Evolutionary conservation across 331 rosid genomes (phyloP).

Genomic region (Erythrophleum ivorense): DNA sequence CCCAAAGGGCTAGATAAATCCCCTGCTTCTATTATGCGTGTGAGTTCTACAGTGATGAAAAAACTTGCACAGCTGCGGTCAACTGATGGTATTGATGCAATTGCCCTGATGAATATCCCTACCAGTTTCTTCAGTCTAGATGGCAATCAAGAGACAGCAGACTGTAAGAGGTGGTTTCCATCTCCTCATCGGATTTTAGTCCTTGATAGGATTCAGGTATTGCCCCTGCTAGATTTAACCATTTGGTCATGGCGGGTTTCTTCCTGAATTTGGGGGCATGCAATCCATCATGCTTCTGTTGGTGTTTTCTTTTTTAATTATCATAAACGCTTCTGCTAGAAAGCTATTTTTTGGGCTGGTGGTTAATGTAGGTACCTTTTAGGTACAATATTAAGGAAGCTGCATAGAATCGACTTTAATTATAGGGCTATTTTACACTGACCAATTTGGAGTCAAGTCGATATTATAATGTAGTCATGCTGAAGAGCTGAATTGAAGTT

Average conservation of each 20-base stretch:
- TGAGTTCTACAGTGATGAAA: slow-evolving; percentile 72
- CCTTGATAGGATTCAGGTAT: slow-evolving; percentile 90
- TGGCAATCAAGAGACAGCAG: slow-evolving; percentile 40
- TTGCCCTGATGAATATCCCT: slow-evolving; percentile 81
- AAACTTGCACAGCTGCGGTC: slow-evolving; percentile 83
- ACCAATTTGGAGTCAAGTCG: slow-evolving; percentile 9
- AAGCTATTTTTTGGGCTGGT: slow-evolving; percentile 7
- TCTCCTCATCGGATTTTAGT: slow-evolving; percentile 74
- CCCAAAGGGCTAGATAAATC: slow-evolving; percentile 61
- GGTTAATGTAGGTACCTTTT: slow-evolving; percentile 8
- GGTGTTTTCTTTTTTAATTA: background rate
- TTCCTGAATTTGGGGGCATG: slow-evolving; percentile 22
- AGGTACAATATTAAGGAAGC: slow-evolving; percentile 5
- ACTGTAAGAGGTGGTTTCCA: slow-evolving; percentile 60
- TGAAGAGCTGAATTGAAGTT: background rate
- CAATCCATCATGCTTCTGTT: background rate
- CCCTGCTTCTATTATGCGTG: slow-evolving; percentile 59
- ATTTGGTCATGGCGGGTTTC: slow-evolving; percentile 3
- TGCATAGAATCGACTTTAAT: background rate
- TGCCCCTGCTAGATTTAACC: slow-evolving; percentile 20
- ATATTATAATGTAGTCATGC: background rate
- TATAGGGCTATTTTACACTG: background rate
- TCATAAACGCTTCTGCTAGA: background rate
- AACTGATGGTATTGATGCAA: slow-evolving; percentile 74
- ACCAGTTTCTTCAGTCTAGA: slow-evolving; percentile 55